These are phyloP conservation scores for Eucalyptus cloeziana DNA, from an alignment of 345 rosid species.

Conservation along the genomic window DNA sequence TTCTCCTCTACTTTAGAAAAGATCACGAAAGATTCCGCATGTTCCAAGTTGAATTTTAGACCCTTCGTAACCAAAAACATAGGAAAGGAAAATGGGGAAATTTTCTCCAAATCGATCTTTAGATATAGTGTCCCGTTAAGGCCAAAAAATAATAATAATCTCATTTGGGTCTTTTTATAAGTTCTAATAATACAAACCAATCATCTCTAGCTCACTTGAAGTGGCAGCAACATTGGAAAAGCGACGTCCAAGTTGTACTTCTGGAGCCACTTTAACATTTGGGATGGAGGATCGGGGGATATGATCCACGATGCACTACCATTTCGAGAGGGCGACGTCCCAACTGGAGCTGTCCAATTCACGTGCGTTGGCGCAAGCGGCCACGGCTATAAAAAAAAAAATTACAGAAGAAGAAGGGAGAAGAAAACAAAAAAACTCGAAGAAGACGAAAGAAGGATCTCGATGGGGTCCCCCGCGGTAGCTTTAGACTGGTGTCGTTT, in stretches of 20 bases:
- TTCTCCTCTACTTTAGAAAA: neutral
- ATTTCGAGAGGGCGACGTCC: neutral
- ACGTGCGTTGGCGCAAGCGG: neutral
- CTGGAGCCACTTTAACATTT: neutral
- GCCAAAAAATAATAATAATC: neutral
- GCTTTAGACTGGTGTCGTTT: neutral
- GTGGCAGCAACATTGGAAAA: neutral
- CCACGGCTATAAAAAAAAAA: neutral
- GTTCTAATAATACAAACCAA: neutral
- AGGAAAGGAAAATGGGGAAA: neutral
- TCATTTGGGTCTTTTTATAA: neutral
- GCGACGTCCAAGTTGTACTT: neutral
- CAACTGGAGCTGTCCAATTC: neutral
- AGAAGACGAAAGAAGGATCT: neutral
- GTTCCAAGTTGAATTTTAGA: neutral
- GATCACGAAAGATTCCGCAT: accelerated
- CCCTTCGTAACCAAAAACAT: neutral
- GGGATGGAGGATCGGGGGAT: neutral
- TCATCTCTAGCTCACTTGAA: neutral
- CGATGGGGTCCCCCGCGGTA: neutral
- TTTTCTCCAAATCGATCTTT: neutral
- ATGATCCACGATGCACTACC: neutral
- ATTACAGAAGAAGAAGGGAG: neutral
- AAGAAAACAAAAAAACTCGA: neutral
- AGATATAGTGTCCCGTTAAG: accelerated